Conservation (phyloP, 2,329 filamentous ascomycete species). For the Curvularia spicifera region DNA sequence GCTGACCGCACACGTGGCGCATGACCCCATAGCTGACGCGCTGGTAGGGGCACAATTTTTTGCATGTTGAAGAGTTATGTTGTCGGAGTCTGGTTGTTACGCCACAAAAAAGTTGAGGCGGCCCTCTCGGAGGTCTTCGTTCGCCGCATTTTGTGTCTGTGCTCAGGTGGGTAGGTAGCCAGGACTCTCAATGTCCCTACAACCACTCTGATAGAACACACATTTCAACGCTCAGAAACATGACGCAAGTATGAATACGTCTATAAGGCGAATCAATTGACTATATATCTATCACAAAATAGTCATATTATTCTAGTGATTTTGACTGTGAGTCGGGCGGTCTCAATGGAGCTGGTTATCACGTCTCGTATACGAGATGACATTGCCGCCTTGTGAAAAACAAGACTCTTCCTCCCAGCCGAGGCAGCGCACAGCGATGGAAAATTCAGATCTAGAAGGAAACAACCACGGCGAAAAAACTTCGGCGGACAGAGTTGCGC, state of each 20-base stretch:
- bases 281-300: no score
- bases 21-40: slow-evolving; percentile 56
- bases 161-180: slow-evolving; percentile 1
- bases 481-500: not conserved
- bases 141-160: slow-evolving; percentile 24
- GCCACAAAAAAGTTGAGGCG: slow-evolving; percentile 21
- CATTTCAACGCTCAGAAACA: no score
- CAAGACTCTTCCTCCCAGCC: not conserved
- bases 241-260: no score
- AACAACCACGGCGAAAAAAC: not conserved
- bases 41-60: slow-evolving; percentile 36
- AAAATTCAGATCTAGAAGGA: not conserved
- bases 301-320: no score
- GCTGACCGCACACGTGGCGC: slow-evolving; percentile 55
- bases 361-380: not conserved
- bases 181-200: no score
- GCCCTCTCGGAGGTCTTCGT: slow-evolving; percentile 23
- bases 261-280: no score
- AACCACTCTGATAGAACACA: no score
- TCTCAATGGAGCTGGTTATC: no score
- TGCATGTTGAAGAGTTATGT: slow-evolving; percentile 29
- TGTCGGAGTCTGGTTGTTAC: slow-evolving; percentile 7
- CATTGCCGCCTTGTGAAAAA: slow-evolving; percentile 1
- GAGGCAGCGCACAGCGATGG: not conserved
- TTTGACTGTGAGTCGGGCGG: no score